Conservation (phyloP, 257 asterid genomes). For the Linaria vulgaris region DNA sequence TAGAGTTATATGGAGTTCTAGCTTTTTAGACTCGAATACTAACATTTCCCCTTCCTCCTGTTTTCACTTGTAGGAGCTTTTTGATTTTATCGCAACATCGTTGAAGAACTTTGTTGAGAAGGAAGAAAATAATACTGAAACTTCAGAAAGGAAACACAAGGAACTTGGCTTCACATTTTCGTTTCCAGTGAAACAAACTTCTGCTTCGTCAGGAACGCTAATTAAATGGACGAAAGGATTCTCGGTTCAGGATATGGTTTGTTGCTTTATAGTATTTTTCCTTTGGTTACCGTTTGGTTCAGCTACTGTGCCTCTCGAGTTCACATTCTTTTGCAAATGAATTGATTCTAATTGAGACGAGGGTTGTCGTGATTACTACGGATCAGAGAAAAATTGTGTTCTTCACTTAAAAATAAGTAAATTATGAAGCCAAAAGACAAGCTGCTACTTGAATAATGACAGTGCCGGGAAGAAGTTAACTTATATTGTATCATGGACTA, state of each 20-base stretch:
- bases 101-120: conserved; percentile 57
- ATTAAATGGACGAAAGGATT: conserved; percentile 88
- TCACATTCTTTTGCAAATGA: background rate
- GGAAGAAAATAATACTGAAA: conserved; percentile 42
- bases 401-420: too few species aligned
- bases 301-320: background rate
- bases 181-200: conserved; percentile 74
- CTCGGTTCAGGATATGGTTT: conserved; percentile 65
- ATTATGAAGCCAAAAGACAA: too few species aligned
- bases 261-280: conserved; percentile 21
- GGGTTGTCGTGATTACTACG: background rate
- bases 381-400: background rate
- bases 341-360: background rate
- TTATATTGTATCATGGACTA: conserved; percentile 14
- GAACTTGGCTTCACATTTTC: conserved; percentile 91
- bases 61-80: conserved; percentile 58
- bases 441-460: too few species aligned
- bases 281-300: background rate
- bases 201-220: conserved; percentile 66
- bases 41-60: conserved; percentile 7
- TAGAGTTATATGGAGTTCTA: background rate
- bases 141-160: conserved; percentile 36
- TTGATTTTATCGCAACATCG: conserved; percentile 71
- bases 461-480: conserved; percentile 7
- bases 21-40: conserved; percentile 1